These are phyloP conservation scores for Trichophyton equinum DNA, from an alignment of 2,329 filamentous ascomycete genomes.

Conservation along the genomic window DNA sequence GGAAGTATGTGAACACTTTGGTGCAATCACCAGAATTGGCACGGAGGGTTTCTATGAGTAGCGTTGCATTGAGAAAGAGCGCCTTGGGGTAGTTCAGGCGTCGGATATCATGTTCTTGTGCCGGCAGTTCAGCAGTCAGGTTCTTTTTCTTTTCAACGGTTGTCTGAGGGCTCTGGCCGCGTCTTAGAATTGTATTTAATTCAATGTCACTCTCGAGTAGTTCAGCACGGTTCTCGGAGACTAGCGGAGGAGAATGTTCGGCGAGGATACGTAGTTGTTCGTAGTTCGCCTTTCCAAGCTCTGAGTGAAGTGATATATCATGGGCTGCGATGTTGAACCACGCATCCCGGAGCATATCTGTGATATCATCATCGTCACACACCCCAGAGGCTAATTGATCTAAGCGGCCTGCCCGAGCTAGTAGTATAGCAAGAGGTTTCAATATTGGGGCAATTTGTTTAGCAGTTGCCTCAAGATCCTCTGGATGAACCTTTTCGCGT, in stretches of 20 bases:
- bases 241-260: constrained; percentile 71
- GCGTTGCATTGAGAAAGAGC: constrained; percentile 82
- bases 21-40: constrained; percentile 82
- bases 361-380: constrained; percentile 49
- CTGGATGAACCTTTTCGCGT: constrained; percentile 57
- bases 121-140: constrained; percentile 60
- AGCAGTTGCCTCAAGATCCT: constrained; percentile 69
- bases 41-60: constrained; percentile 77
- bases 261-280: constrained; percentile 75
- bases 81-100: constrained; percentile 76
- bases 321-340: constrained; percentile 99
- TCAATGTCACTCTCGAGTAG: constrained; percentile 94
- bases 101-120: constrained; percentile 65
- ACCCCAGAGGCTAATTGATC: constrained; percentile 20
- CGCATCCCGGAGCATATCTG: constrained; percentile 68
- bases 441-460: constrained; percentile 80
- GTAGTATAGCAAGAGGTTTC: constrained; percentile 73
- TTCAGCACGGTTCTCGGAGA: constrained; percentile 78
- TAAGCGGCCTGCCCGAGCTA: constrained; percentile 40
- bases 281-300: constrained; percentile 57
- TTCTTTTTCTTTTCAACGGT: constrained; percentile 69
- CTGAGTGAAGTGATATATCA: constrained; percentile 66
- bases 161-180: constrained; percentile 64
- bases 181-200: constrained; percentile 79
- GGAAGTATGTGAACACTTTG: constrained; percentile 77